Base-by-base conservation (phyloP, 805 yeast genomes). In the Lipomyces yamanashiensis region DNA sequence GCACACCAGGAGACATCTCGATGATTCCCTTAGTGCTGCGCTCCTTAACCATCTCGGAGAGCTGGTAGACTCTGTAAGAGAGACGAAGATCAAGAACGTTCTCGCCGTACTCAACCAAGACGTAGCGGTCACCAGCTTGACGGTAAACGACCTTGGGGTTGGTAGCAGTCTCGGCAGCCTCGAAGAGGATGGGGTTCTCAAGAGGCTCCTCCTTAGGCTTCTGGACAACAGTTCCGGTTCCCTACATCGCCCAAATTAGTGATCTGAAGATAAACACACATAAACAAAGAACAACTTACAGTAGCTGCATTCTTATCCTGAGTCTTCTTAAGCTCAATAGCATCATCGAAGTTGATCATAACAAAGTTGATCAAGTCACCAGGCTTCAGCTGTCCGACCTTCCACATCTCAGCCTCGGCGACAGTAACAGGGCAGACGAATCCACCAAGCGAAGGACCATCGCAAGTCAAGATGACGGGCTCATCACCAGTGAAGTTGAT, bases 401-500 rank as follows among this genome's bases (percentile, higher is more conserved):
- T 95, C 98, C 98, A 93, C 88, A 95, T 85, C 79, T 95, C 99
- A 47, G 96, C 90, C 73, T 92, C 96, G 13, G 91, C 89, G 68
- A 95, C 96, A 64, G 95, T 98, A 8, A 96, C 98, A 74, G 92
- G 89, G 77, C 98, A 93, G 40, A 93, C 98, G 74, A 93, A 95
- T 0, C 99, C 99, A 73, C 99, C 98, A 62, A 93, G 84, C 10
- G 97, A 89, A 48, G 99, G 98, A 67, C 98, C 98, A 78, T 93
- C 99, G 74, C 98, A 90, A 1, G 98, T 91, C 76, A 93, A 82
- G 68, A 93, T 92, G 40, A 93, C 99, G 0, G 98, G 98, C 77
- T 93, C 98, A 78, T 95, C 98, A 77, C 99, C 99, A 41, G 98
- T 95, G 76, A 95, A 95, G 78, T 95, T 95, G 76, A 93, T 88